These are phyloP conservation scores for Globisporangium middletonii DNA, from an alignment of 352 stramenopile species.

Conservation along the genomic window DNA sequence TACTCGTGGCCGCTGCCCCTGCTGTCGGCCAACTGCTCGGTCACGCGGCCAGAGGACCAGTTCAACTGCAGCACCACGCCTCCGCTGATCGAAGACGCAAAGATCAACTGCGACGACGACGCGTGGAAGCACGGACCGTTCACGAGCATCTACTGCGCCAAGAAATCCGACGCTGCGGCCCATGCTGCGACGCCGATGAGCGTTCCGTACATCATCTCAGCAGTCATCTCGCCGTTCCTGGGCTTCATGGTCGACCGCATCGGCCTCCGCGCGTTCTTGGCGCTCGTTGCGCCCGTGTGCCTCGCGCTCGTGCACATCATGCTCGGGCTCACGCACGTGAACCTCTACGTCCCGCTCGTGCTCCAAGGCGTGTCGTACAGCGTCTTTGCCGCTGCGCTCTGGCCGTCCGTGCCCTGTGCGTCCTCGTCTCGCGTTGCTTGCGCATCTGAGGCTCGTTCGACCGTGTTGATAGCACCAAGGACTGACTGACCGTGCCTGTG, in stretches of 20 bases:
- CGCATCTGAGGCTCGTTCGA: not conserved
- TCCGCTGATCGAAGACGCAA: slow-evolving; percentile 56
- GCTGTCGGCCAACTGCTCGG: slow-evolving; percentile 69
- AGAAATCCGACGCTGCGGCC: slow-evolving; percentile 56
- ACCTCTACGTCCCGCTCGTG: slow-evolving; percentile 81
- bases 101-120: slow-evolving; percentile 79
- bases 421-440: not conserved
- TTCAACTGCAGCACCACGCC: slow-evolving; percentile 43
- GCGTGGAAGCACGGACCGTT: slow-evolving; percentile 66
- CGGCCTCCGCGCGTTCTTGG: slow-evolving; percentile 79
- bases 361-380: slow-evolving; percentile 91
- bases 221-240: slow-evolving; percentile 85
- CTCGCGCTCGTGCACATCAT: slow-evolving; percentile 88
- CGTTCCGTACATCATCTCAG: slow-evolving; percentile 92
- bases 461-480: not conserved
- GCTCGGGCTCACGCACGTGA: slow-evolving; percentile 69
- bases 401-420: slow-evolving; percentile 86
- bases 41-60: slow-evolving; percentile 55
- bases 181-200: slow-evolving; percentile 86
- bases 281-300: slow-evolving; percentile 68
- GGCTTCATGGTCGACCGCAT: slow-evolving; percentile 90
- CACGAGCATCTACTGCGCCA: slow-evolving; percentile 52
- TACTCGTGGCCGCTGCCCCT: slow-evolving; percentile 69
- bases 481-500: not conserved
- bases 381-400: slow-evolving; percentile 89